These are phyloP conservation scores for Skeletonema costatum DNA, from an alignment of 108 stramenopile genomes.

Conservation along the genomic window DNA sequence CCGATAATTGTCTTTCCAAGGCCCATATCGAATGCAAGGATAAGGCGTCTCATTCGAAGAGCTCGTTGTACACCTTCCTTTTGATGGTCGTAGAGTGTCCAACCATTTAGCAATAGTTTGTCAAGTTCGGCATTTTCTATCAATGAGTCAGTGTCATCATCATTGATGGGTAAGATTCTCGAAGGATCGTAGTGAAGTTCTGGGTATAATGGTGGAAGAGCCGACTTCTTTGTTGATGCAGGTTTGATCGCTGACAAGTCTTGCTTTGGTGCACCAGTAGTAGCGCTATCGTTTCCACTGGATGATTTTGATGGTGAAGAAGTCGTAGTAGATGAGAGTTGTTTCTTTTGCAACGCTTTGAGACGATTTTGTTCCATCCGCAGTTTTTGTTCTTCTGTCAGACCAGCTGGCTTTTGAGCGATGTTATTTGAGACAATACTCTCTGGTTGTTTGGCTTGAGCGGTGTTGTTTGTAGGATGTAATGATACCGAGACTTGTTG, in stretches of 20 bases:
- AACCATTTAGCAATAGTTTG: constrained; percentile 68
- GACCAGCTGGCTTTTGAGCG: background rate
- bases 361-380: constrained; percentile 15
- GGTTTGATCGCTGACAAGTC: background rate
- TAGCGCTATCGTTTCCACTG: background rate
- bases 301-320: constrained; percentile 5
- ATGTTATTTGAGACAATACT: background rate
- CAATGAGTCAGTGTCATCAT: constrained; percentile 37
- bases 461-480: background rate
- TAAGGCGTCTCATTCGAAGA: constrained; percentile 69
- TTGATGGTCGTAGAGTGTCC: constrained; percentile 78
- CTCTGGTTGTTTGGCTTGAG: background rate
- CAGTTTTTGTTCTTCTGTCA: constrained; percentile 14
- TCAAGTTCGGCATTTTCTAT: constrained; percentile 65
- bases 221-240: constrained; percentile 1
- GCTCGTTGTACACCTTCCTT: constrained; percentile 65
- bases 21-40: constrained; percentile 88
- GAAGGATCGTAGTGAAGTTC: constrained; percentile 32
- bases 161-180: constrained; percentile 31
- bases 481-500: background rate
- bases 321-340: background rate
- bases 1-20: constrained; percentile 82
- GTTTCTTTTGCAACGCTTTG: background rate
- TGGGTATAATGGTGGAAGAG: constrained; percentile 26
- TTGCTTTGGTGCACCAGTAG: background rate